Percentiles rank a stretch among this genome's conserved stretches.
These are phyloP conservation scores for Ramichloridium luteum DNA, from an alignment of 2,329 filamentous ascomycete species.

Conservation along the genomic window DNA sequence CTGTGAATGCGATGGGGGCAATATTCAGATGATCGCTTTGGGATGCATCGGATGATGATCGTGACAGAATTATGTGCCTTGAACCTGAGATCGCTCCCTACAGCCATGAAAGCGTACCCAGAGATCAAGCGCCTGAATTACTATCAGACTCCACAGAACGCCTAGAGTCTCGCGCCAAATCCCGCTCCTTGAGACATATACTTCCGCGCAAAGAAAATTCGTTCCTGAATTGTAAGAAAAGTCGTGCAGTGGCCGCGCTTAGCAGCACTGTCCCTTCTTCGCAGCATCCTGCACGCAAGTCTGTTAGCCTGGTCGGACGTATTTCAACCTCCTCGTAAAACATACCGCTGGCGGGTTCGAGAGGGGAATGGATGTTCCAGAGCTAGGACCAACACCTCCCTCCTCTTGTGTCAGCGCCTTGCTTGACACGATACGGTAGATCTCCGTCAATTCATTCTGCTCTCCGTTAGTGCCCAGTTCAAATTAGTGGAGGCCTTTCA, in stretches of 20 bases:
- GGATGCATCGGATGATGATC: no score
- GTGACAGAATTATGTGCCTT: no score
- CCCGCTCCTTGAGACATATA: not conserved
- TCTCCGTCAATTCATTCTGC: constrained; percentile 98
- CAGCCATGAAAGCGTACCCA: not conserved
- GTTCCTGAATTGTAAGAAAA: not conserved
- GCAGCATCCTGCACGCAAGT: constrained; percentile 49
- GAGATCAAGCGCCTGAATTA: not conserved
- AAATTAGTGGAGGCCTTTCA: not conserved
- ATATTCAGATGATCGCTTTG: no score
- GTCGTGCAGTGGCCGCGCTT: constrained; percentile 17
- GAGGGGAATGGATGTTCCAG: constrained; percentile 66
- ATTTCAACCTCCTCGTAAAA: no score
- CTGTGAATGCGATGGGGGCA: no score
- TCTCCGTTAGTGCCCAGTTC: not conserved
- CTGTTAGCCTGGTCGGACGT: constrained; percentile 63
- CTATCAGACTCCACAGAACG: not conserved
- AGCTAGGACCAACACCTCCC: constrained; percentile 57
- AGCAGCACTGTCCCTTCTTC: constrained; percentile 76
- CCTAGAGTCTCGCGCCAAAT: not conserved
- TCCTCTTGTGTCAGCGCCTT: constrained; percentile 91
- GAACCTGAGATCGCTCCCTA: no score
- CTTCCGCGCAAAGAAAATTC: constrained; percentile 1
- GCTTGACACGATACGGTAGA: constrained; percentile 97
- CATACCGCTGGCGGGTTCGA: not conserved